A percentile compares a stretch with the other conserved stretches of the same genome.
Conservation (phyloP, 306 rosid genomes). For the Trichosanthes cucumerina region DNA sequence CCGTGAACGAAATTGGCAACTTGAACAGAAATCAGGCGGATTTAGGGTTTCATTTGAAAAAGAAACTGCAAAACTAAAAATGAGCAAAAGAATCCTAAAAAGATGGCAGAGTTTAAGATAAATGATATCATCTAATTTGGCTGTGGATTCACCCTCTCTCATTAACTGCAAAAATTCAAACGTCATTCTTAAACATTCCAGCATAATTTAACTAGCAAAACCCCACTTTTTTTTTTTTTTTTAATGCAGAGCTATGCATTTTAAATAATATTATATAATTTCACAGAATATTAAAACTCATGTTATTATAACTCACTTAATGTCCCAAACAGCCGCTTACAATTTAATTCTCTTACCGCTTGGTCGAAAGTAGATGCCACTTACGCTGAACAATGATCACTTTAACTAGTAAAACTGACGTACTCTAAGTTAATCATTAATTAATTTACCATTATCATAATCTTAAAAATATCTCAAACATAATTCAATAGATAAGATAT, state of each 20-base stretch:
- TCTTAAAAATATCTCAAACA: too few species aligned
- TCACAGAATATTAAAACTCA: too few species aligned
- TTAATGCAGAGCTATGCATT: too few species aligned
- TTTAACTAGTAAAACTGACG: background rate
- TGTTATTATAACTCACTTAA: too few species aligned
- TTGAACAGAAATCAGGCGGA: background rate
- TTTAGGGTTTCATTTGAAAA: background rate
- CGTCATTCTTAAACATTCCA: background rate
- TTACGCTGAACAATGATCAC: too few species aligned
- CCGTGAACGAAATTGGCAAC: background rate
- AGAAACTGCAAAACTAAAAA: background rate
- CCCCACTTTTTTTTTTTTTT: too few species aligned
- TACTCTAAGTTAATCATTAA: background rate
- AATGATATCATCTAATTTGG: slow-evolving; percentile 22
- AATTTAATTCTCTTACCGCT: too few species aligned
- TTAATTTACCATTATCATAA: background rate
- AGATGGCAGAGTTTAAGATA: slow-evolving; percentile 16
- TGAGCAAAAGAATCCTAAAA: slow-evolving; percentile 1
- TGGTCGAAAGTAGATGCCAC: too few species aligned
- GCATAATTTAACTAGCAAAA: background rate
- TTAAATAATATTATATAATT: too few species aligned
- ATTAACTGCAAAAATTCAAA: slow-evolving; percentile 10
- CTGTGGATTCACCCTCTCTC: background rate
- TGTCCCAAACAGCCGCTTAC: too few species aligned
- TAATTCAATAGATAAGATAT: too few species aligned